Base-by-base conservation (phyloP, 352 stramenopile genomes). In the Phytophthora colocasiae region DNA sequence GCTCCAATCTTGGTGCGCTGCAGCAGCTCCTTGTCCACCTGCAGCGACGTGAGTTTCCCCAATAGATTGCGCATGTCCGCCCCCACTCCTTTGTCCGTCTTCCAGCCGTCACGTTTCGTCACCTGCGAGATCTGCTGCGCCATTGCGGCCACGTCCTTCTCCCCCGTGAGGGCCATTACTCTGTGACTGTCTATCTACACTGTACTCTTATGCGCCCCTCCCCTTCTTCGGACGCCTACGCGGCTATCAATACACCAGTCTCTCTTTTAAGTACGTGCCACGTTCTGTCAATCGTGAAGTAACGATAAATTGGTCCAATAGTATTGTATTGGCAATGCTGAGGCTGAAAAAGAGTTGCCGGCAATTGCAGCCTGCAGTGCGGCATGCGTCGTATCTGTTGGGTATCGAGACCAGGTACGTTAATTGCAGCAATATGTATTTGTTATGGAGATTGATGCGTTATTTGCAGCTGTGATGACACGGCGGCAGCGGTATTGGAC, bases 361-460 rank as follows among this genome's bases (percentile, higher is more conserved):
- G 22, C 47, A 38, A 12, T 41, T 48, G 36, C 29, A 38, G 51
- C 58, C 43, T 7, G 26, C 41, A 31, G 3, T 34, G n/a, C 73
- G 80, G 39, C 43, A 40, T 43, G 62, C 77, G 17, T 87, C 87
- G 40, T 94, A 89, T 50, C 78, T 99, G 8, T 75, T 99, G 50
- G 96, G 97, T 17, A 98, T 99, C 66, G 95, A 99, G 75, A 98
- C 95, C 24, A 93, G 80, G 80, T 86, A 54, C 2, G 12, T 12
- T 36, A 36, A 27, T 15, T 22, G 10, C 34, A 53, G 19, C 8
- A 56, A 43, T 52, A 1, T 12, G 17, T 7, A 38, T 38, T 22
- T 1, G 14, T 14, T 46, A 12, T 12, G 24, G 24, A 2, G 39
- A 29, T 12, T 51, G n/a, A 22, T 6, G 15, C 0, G 4, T 19